Percentiles rank a stretch among this genome's conserved stretches.
Conservation (phyloP, 2,329 filamentous ascomycete genomes). For the Pestalotiopsis sp. region DNA sequence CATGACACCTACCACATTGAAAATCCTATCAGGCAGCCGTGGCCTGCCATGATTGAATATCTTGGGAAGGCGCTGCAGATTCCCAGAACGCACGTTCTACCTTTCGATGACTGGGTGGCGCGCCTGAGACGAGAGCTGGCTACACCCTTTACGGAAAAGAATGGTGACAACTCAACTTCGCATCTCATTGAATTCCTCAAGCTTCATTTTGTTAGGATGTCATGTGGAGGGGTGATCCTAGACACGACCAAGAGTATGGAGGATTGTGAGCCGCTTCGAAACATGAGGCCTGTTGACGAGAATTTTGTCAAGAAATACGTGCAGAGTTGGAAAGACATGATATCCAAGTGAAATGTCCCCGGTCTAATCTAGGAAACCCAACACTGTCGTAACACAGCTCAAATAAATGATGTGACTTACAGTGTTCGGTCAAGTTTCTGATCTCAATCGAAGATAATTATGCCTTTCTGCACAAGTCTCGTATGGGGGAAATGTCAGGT, state of each 20-base stretch:
- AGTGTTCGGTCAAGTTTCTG: too few species aligned
- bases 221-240: neutral
- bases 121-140: neutral
- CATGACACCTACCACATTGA: constrained; percentile 5
- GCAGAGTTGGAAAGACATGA: neutral
- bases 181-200: neutral
- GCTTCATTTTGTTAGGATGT: neutral
- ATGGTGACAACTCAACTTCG: neutral
- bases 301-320: neutral
- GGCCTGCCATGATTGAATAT: constrained; percentile 2
- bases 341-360: too few species aligned
- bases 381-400: too few species aligned
- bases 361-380: too few species aligned
- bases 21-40: neutral
- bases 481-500: too few species aligned
- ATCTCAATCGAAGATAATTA: too few species aligned
- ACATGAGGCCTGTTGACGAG: neutral
- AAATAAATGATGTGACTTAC: too few species aligned
- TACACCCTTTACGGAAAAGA: neutral
- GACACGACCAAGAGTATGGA: neutral
- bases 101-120: neutral
- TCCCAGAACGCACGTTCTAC: neutral
- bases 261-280: neutral
- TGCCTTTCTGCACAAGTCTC: too few species aligned
- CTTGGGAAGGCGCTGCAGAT: neutral